Evolutionary conservation across 2,329 filamentous ascomycete genomes (phyloP), one percentile per base, ranked within the genome.

Genomic region (Aspergillus sojae): DNA sequence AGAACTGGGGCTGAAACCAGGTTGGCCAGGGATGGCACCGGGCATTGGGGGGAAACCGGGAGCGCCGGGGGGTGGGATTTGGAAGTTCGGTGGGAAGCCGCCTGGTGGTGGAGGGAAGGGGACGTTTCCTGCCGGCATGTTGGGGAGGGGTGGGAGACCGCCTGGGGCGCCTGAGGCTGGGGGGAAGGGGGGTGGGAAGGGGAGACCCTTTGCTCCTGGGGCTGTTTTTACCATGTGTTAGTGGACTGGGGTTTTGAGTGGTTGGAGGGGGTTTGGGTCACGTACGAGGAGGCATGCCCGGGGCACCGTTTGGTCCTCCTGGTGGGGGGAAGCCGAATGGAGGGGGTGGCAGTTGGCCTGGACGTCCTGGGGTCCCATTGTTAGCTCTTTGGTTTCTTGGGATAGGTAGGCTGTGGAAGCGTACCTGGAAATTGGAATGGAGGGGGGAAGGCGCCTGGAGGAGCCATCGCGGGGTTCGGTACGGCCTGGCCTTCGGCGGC

Each of bases 401-500:
- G 19, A 6, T 30, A 12, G 39, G n/a, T 41, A n/a, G 45, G 12
- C 48, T n/a, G 57, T 26, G 14, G 36, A 55, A 28, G 71, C 78
- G 71, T 74, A 84, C 87, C 87, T 52, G 89, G 88, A 75, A 92
- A 89, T 63, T 81, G 84, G 74, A 89, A 91, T 39, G 87, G 84
- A 77, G 85, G 82, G 46, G 79, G 79, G 68, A 79, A 80, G 60
- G 81, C 81, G 53, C 77, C 78, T 5, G 74, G 77, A 11, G 81
- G 87, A 75, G 89, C 89, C 79, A 94, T 88, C 88, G 95, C 93
- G 58, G 91, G 94, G 79, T 96, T 97, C 65, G 88, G 88, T 74
- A 89, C 88, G 68, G 90, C 89, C 79, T 97, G 93, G 73, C 95
- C 95, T 82, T 96, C 95, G 71, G 93, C 93, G 68, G 92, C 92